Base-by-base conservation (phyloP, 2,329 filamentous ascomycete genomes). In the Sclerotinia sclerotiorum region DNA sequence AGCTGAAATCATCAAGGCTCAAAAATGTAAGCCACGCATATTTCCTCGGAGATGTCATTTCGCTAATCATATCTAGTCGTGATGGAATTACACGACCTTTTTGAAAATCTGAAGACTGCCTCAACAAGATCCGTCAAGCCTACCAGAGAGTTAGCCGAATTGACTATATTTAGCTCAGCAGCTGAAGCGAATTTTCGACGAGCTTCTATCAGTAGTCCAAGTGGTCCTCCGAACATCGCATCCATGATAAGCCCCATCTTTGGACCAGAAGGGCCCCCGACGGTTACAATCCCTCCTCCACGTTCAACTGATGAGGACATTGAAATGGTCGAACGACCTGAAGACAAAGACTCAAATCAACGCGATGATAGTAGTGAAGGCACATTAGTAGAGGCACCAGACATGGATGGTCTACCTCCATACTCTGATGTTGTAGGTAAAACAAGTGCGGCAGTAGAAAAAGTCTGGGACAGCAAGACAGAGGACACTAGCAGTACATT, bases 61-160 rank as follows among this genome's bases (percentile, higher is more conserved):
- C 56, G 54, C 68, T 68, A 32, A 69, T 46, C 63, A 51, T 72
- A 78, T 35, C 49, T 71, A 94, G 92, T 97, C 76, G 86, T 91
- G n/a, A 84, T 85, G 68, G 90, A 94, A 77, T 83, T 97, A 52
- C 84, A 85, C 35, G 81, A 80, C 4, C 81, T 97, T 0, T 97
- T 97, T 75, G 78, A 84, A 13, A 84, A 88, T 69, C 87, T 97
- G 76, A 88, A 90, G 69, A 84, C 82, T 1, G 88, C 90, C 1
- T 81, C 85, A 5, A 82, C 84, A 52, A 80, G 83, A 15, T 88
- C 85, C 21, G 87, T 94, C 42, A 87, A 84, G 55, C 93, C 93
- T 1, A 88, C 89, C 4, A 89, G 90, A 73, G 87, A 92, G 72
- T 84, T 97, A 46, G 93, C 93, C 35, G 89, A 93, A 62, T 85